A percentile compares a stretch with the other conserved stretches of the same genome.
These are phyloP conservation scores for Borovskyia barvae DNA, from an alignment of 208 protist genomes.

Conservation along the genomic window DNA sequence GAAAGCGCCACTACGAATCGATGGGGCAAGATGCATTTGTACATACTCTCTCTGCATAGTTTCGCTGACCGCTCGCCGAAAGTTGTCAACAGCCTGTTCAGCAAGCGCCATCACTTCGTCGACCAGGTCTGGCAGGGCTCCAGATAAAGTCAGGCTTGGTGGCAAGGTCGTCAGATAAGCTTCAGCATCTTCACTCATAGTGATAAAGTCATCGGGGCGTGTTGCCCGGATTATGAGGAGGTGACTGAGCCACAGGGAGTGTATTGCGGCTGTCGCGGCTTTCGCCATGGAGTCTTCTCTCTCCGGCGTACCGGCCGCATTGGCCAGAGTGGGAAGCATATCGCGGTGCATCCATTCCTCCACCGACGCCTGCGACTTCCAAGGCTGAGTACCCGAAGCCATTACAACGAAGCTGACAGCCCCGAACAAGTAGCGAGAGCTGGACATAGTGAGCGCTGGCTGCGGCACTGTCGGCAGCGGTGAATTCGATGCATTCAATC, in stretches of 20 bases:
- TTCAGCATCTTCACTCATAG: constrained; percentile 17
- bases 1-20: constrained; percentile 42
- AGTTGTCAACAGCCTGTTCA: constrained; percentile 8
- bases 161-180: background rate
- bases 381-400: constrained; percentile 36
- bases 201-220: constrained; percentile 47
- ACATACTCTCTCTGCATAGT: constrained; percentile 10
- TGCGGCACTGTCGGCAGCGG: background rate
- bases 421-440: constrained; percentile 4
- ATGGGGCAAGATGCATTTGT: constrained; percentile 34
- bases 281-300: too few relatives aligned
- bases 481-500: background rate
- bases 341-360: constrained; percentile 28
- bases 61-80: constrained; percentile 25
- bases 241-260: constrained; percentile 49
- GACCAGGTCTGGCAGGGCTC: constrained; percentile 9
- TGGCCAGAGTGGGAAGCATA: constrained; percentile 19
- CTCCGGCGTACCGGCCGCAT: background rate
- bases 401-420: constrained; percentile 39
- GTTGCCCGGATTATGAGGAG: constrained; percentile 46
- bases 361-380: constrained; percentile 44
- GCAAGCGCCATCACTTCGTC: constrained; percentile 2
- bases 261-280: constrained; percentile 26
- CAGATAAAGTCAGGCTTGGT: background rate
- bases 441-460: background rate